Base-by-base conservation (phyloP, 2,329 filamentous ascomycete genomes). In the Calycina marina region DNA sequence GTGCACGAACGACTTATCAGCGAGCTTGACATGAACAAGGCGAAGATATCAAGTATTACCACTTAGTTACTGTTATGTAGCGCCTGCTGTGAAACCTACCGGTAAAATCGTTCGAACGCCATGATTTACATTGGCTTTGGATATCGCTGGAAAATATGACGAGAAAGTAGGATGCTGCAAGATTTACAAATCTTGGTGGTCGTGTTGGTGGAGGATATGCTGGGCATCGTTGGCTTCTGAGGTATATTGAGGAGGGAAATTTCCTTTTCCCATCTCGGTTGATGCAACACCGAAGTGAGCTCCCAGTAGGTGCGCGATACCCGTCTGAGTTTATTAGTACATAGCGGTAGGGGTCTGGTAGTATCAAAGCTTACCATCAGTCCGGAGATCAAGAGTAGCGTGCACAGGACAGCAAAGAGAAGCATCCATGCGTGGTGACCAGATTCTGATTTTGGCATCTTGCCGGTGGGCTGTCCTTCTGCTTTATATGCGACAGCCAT, bases 231-330 rank as follows among this genome's bases (percentile, higher is more conserved):
- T 25, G 33, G 44, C 11, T 25, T 34, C 32, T 31, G 36, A 14
- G 32, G 38, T 34, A 27, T 35, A 26, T 31, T 39, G 45, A 16
- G 31, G 56, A 56, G 46, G 54, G 37, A 63, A 58, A 39, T 59
- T 48, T 24, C 50, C 48, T 34, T 65, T 54, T 36, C 44, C 63
- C 41, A 80, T 45, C 45, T 76, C 63, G 28, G 62, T 48, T 44
- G 69, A 65, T 6, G 76, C 69, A 39, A 78, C 60, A 54, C 93
- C 83, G 56, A 93, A 90, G 36, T 78, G 70, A 17, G 85, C 85
- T 35, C 88, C 86, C 42, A 86, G 65, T 31, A 79, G 59, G 69
- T 74, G 93, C 6, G 88, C 88, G 24, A 69, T 58, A 33, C 73
- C 73, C 43, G 93, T 59, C 86, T 94, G 32, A 32, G 6, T 10